These are phyloP conservation scores for Peniophora sp. DNA, from an alignment of 1,284 basidiomycete genomes.

Conservation along the genomic window DNA sequence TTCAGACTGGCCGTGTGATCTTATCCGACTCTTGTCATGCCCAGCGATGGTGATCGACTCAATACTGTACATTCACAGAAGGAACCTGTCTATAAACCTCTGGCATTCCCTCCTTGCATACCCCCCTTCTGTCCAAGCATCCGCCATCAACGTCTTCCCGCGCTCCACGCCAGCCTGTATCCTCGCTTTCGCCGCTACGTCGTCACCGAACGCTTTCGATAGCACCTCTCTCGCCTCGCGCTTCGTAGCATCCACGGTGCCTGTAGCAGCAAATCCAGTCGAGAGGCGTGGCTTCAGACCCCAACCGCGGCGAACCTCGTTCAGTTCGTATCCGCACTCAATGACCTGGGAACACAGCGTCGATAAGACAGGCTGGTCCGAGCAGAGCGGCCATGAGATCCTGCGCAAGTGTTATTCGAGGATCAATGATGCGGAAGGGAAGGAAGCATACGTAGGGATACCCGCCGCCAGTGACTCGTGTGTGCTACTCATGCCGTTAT, in stretches of 20 bases:
- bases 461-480: slow-evolving; percentile 4
- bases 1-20: too few species aligned
- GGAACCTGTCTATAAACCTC: too few species aligned
- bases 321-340: slow-evolving; percentile 3
- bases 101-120: too few species aligned
- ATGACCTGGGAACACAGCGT: slow-evolving; percentile 3
- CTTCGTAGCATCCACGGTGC: background rate
- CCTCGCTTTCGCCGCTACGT: background rate
- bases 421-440: too few species aligned
- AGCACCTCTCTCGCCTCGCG: slow-evolving; percentile 4
- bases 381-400: slow-evolving; percentile 5
- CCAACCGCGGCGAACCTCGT: slow-evolving; percentile 2
- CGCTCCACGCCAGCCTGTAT: too few species aligned
- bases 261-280: slow-evolving; percentile 1
- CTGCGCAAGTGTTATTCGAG: too few species aligned
- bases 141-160: too few species aligned
- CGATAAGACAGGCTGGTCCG: slow-evolving; percentile 5
- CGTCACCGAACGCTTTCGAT: slow-evolving; percentile 1
- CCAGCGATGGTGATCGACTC: too few species aligned
- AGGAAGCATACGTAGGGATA: slow-evolving; percentile 2
- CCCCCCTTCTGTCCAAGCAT: too few species aligned
- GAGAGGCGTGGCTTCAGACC: slow-evolving; percentile 3
- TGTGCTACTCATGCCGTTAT: slow-evolving; percentile 5
- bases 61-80: too few species aligned
- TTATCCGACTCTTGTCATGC: too few species aligned